These are phyloP conservation scores for Funneliformis caledonium DNA, from an alignment of 371 early-diverging fungal genomes.

Conservation along the genomic window DNA sequence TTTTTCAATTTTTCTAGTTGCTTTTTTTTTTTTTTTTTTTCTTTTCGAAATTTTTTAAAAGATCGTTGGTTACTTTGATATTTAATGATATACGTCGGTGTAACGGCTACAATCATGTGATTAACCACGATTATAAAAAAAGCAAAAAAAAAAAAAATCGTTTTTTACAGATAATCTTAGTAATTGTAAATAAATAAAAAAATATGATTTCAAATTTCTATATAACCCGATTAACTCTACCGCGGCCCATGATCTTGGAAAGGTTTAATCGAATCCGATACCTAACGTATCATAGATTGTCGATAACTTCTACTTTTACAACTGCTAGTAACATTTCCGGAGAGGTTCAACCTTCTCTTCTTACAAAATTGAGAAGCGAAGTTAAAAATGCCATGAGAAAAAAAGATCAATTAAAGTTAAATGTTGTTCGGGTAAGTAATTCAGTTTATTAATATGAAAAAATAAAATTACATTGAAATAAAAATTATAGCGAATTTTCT, in stretches of 20 bases:
- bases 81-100: no score
- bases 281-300: neutral
- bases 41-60: no score
- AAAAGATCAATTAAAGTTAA: conserved; percentile 68
- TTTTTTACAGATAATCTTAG: no score
- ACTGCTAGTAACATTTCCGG: neutral
- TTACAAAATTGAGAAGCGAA: conserved; percentile 48
- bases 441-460: neutral
- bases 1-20: no score
- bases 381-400: conserved; percentile 76
- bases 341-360: neutral
- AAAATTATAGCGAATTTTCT: neutral
- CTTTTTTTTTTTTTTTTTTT: no score
- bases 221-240: neutral
- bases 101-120: no score
- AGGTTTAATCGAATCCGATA: neutral
- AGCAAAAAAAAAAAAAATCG: no score
- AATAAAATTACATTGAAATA: neutral
- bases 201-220: neutral
- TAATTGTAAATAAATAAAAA: neutral
- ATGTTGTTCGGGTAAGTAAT: conserved; percentile 62
- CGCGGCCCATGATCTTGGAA: neutral
- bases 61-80: no score
- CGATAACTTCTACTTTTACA: neutral
- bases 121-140: no score